These are phyloP conservation scores for Pythium guiyangense DNA, from an alignment of 352 stramenopile species.

Conservation along the genomic window DNA sequence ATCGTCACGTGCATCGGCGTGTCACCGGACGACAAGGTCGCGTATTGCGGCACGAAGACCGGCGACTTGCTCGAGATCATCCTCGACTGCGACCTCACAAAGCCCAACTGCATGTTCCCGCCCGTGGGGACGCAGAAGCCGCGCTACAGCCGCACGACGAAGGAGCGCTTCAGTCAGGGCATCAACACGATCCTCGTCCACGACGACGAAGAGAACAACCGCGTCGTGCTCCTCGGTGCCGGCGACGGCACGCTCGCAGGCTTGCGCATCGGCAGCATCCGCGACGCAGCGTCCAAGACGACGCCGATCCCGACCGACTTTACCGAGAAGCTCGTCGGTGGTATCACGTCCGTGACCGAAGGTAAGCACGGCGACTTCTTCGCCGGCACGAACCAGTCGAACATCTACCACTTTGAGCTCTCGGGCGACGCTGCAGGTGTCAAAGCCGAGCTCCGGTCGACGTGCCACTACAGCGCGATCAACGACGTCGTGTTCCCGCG, in stretches of 20 bases:
- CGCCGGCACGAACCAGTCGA: constrained; percentile 91
- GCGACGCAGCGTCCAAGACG: constrained; percentile 54
- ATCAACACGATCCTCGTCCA: constrained; percentile 86
- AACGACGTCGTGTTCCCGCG: constrained; percentile 94
- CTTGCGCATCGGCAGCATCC: constrained; percentile 68
- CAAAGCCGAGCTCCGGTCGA: constrained; percentile 71
- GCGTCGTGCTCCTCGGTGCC: constrained; percentile 86
- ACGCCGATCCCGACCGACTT: constrained; percentile 58
- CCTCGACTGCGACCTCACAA: constrained; percentile 93
- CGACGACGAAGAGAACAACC: constrained; percentile 85
- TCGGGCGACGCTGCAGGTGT: constrained; percentile 17
- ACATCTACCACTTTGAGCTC: constrained; percentile 91
- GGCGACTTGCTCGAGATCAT: constrained; percentile 95
- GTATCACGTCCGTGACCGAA: constrained; percentile 88
- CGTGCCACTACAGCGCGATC: constrained; percentile 90
- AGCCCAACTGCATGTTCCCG: constrained; percentile 75
- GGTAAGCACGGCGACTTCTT: constrained; percentile 86
- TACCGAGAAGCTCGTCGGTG: constrained; percentile 87
- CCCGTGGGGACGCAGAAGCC: constrained; percentile 76
- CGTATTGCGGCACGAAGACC: constrained; percentile 94
- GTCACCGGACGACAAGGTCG: constrained; percentile 89
- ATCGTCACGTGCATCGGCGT: constrained; percentile 93
- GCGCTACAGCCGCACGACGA: constrained; percentile 88
- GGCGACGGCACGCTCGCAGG: constrained; percentile 91
- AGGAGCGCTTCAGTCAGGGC: constrained; percentile 92